Evolutionary conservation across 257 asterid genomes (phyloP).

Genomic region (Salvia miltiorrhiza): DNA sequence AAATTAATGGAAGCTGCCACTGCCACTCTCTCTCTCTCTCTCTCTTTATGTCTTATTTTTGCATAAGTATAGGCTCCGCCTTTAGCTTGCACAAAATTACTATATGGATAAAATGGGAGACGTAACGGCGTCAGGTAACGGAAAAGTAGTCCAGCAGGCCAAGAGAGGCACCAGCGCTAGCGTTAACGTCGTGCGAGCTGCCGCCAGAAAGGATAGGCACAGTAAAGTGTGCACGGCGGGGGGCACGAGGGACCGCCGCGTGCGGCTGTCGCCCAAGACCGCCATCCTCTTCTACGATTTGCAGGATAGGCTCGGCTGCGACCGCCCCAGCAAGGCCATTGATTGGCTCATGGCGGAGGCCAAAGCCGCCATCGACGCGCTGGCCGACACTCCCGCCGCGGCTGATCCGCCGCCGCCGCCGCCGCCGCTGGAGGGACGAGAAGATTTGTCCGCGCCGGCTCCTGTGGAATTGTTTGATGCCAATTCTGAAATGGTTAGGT

Average conservation of each 20-base stretch:
- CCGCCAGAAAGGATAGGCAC: slow-evolving; percentile 47
- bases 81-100: background rate
- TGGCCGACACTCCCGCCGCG: slow-evolving; percentile 4
- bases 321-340: slow-evolving; percentile 58
- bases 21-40: background rate
- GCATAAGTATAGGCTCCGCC: background rate
- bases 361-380: slow-evolving; percentile 48
- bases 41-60: background rate
- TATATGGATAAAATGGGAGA: background rate
- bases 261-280: slow-evolving; percentile 47
- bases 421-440: background rate
- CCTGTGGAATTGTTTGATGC: slow-evolving; percentile 22
- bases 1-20: background rate
- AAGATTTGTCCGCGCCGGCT: background rate
- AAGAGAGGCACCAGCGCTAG: background rate
- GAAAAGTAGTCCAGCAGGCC: background rate
- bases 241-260: slow-evolving; percentile 48
- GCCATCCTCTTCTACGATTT: slow-evolving; percentile 60
- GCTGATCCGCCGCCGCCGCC: background rate
- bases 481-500: slow-evolving; percentile 16
- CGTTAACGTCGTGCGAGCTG: slow-evolving; percentile 20
- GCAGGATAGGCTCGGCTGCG: slow-evolving; percentile 59
- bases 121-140: background rate
- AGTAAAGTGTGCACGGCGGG: slow-evolving; percentile 53
- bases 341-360: slow-evolving; percentile 66